Percentiles rank a stretch among this genome's conserved stretches.
phyloP scores from a whole-genome alignment of 2,329 filamentous ascomycete species.

The Claviceps africana region DNA sequence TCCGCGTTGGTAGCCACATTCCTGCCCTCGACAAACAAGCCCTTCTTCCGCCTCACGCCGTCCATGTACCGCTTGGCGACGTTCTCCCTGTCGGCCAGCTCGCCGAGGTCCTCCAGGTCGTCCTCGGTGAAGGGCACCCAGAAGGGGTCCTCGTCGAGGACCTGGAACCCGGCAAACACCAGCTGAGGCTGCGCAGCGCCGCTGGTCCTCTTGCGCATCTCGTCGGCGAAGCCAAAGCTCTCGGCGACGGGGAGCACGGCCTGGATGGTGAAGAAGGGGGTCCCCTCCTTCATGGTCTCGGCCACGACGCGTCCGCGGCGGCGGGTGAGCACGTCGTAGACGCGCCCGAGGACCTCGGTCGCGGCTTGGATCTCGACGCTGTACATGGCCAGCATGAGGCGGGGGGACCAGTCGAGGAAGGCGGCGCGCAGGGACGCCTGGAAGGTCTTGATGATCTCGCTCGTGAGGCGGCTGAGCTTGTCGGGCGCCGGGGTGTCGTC shows the following conservation, averaged over 20 bases:
- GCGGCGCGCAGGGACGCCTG: slow-evolving; percentile 71
- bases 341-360: slow-evolving; percentile 84
- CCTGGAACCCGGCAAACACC: slow-evolving; percentile 83
- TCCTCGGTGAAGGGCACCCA: slow-evolving; percentile 97
- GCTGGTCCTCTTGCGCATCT: slow-evolving; percentile 87
- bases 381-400: slow-evolving; percentile 96
- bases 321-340: slow-evolving; percentile 95
- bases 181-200: slow-evolving; percentile 87
- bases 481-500: slow-evolving; percentile 46
- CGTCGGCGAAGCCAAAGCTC: slow-evolving; percentile 89
- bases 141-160: slow-evolving; percentile 89
- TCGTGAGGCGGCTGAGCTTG: slow-evolving; percentile 66
- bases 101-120: slow-evolving; percentile 88
- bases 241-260: slow-evolving; percentile 82
- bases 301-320: slow-evolving; percentile 79
- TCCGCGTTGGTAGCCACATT: slow-evolving; percentile 73
- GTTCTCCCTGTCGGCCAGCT: slow-evolving; percentile 87
- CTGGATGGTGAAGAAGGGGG: slow-evolving; percentile 88
- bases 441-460: slow-evolving; percentile 82
- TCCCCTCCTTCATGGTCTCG: slow-evolving; percentile 87
- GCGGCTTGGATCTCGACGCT: slow-evolving; percentile 94
- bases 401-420: slow-evolving; percentile 90
- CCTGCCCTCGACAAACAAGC: slow-evolving; percentile 66
- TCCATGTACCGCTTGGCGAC: slow-evolving; percentile 96
- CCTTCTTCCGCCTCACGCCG: slow-evolving; percentile 72